Percentiles rank a stretch among this genome's conserved stretches.
Evolutionary conservation across 139 green algal species (phyloP).

Genomic region (Raphidocelis subcapitata): DNA sequence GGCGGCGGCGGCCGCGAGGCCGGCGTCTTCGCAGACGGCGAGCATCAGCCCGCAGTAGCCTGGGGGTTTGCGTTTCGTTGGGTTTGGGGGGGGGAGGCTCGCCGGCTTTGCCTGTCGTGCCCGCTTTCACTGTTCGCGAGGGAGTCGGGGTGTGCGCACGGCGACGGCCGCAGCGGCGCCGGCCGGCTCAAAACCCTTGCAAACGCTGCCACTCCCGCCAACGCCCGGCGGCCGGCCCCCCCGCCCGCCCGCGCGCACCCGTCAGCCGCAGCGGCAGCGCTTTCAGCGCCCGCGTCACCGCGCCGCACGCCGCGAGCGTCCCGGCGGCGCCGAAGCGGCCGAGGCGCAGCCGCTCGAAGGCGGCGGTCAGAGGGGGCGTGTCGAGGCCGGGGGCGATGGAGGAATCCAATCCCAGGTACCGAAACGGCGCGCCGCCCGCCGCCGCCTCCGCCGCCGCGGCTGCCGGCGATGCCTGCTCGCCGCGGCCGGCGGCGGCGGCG

Average conservation of each 20-base stretch:
- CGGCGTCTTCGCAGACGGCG: slow-evolving; percentile 51
- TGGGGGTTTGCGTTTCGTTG: background rate
- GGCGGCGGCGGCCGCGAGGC: slow-evolving; percentile 14
- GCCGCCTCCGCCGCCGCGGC: no score
- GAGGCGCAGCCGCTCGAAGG: slow-evolving; percentile 33
- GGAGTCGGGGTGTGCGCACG: background rate
- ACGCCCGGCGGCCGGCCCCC: no score
- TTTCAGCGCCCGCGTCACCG: slow-evolving; percentile 49
- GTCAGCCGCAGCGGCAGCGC: slow-evolving; percentile 21
- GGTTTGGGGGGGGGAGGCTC: background rate
- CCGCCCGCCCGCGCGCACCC: background rate
- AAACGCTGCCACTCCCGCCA: no score
- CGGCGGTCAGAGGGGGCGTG: slow-evolving; percentile 12
- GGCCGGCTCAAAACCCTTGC: background rate
- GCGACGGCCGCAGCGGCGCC: background rate
- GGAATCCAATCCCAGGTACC: slow-evolving; percentile 47
- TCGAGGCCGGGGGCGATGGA: slow-evolving; percentile 47
- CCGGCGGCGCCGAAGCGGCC: slow-evolving; percentile 37
- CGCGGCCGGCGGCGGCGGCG: no score
- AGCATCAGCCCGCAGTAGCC: slow-evolving; percentile 62
- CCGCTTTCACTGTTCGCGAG: no score
- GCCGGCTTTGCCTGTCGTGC: background rate
- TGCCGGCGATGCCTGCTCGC: no score
- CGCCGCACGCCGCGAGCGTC: slow-evolving; percentile 37
- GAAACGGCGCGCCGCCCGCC: no score